These are phyloP conservation scores for Petasospora rhodanensis DNA, from an alignment of 1,139 yeast species.

Conservation along the genomic window DNA sequence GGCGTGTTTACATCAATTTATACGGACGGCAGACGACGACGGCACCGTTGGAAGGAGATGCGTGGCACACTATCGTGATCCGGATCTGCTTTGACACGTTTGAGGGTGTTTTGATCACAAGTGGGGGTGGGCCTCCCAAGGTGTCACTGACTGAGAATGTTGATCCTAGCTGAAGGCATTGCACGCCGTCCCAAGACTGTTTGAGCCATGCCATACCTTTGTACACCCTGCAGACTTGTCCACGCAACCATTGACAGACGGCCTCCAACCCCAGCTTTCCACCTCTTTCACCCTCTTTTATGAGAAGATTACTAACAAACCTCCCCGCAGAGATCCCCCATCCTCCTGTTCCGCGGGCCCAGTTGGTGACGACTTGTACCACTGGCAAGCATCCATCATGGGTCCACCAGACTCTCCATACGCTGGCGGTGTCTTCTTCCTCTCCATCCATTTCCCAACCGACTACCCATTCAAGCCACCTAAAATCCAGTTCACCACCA, in stretches of 20 bases:
- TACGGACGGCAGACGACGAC: too few relatives aligned
- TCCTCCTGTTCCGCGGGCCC: constrained; percentile 99
- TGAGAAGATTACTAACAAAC: constrained; percentile 18
- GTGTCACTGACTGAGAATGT: too few relatives aligned
- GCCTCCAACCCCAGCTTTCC: background rate
- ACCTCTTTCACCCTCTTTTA: constrained; percentile 27
- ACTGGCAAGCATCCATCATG: constrained; percentile 97
- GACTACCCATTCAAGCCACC: constrained; percentile 96
- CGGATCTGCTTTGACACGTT: too few relatives aligned
- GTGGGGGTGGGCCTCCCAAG: too few relatives aligned
- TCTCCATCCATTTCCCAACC: constrained; percentile 90
- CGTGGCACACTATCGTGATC: too few relatives aligned
- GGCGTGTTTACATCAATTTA: too few relatives aligned
- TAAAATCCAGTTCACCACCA: constrained; percentile 83
- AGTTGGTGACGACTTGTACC: constrained; percentile 91
- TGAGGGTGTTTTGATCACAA: too few relatives aligned
- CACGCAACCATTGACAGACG: background rate
- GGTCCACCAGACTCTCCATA: constrained; percentile 94
- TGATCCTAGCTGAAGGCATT: too few relatives aligned
- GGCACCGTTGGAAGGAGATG: too few relatives aligned
- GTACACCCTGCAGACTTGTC: too few relatives aligned
- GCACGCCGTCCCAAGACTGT: too few relatives aligned
- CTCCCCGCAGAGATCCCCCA: constrained; percentile 80
- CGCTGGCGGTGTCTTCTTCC: constrained; percentile 89
- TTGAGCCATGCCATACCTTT: too few relatives aligned